Conservation (phyloP, 2,329 filamentous ascomycete species). For the Corniculantispora saksenae region DNA sequence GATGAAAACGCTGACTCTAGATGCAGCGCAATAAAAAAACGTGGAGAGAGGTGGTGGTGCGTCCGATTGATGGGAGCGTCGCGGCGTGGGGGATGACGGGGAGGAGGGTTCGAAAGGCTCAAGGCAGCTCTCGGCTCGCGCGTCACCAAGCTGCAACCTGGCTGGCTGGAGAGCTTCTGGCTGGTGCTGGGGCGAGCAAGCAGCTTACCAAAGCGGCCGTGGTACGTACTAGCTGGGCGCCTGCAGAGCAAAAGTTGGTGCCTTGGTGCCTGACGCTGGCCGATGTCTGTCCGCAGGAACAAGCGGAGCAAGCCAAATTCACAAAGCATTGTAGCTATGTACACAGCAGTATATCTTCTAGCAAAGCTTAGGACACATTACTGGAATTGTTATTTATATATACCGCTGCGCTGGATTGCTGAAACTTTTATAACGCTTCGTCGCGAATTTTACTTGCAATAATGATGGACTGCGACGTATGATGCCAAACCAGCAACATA, state of each 20-base stretch:
- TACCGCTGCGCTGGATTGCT: too few relatives aligned
- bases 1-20: background rate
- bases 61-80: constrained; percentile 12
- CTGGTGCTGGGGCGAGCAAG: background rate
- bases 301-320: background rate
- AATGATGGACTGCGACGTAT: too few relatives aligned
- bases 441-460: too few relatives aligned
- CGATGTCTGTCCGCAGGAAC: background rate
- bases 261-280: constrained; percentile 25
- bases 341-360: too few relatives aligned
- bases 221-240: constrained; percentile 20
- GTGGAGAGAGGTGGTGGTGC: constrained; percentile 7
- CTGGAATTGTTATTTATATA: too few relatives aligned
- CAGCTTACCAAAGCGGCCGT: constrained; percentile 17
- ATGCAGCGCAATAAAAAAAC: background rate
- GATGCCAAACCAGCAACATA: too few relatives aligned
- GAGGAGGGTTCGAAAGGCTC: constrained; percentile 30
- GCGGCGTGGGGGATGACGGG: constrained; percentile 26
- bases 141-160: constrained; percentile 35
- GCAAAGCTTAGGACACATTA: too few relatives aligned
- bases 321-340: too few relatives aligned
- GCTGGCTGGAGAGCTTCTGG: constrained; percentile 10
- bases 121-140: constrained; percentile 48
- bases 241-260: constrained; percentile 19
- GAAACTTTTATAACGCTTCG: too few relatives aligned